Base-by-base conservation (phyloP, 768 basidiomycete species). In the Punctularia strigosozonata region DNA sequence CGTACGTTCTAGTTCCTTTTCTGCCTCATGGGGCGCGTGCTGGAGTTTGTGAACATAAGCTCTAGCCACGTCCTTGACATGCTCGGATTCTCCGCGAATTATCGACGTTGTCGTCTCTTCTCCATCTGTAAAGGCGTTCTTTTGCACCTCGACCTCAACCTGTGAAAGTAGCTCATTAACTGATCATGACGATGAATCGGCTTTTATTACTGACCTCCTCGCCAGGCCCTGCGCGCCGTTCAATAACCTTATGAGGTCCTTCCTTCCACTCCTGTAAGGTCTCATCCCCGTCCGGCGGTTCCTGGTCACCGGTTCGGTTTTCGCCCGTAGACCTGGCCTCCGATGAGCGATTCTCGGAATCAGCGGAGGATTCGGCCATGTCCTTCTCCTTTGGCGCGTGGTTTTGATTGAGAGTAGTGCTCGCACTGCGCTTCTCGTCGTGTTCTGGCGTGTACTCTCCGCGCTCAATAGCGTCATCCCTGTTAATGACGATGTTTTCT, bases 401-500 rank as follows among this genome's bases (percentile, higher is more conserved):
- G 5, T 37, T 32, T 7, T 30, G 40, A 25, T 44, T 37, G 19
- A 6, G 26, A 31, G 39, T 39, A 19, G 25, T 41, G 22, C 28
- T 31, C 14, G 50, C 54, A 25, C 46, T 40, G 1, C 46, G 50
- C 38, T 49, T 53, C 33, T 53, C 58, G 19, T 37, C 34, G 20
- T 36, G 45, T 32, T 38, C 46, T 6, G 58, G 55, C 5, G 51
- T 38, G 23, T 51, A 41, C 21, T 66, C 50, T 6, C 71, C 73
- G 17, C 66, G 54, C 54, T 81, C 78, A 57, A 74, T 68, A 13
- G 60, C 63, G 26, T 63, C 61, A 31, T 94, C 91, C 17, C 86
- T 71, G 52, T 95, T 94, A 53, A 94, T 82, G 25, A 89, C 71
- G 44, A 94, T 77, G 32, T 83, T 80, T 37, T 82, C 80, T 4